Conservation (phyloP, 1,284 basidiomycete species). For the Sporisorium sorghi region DNA sequence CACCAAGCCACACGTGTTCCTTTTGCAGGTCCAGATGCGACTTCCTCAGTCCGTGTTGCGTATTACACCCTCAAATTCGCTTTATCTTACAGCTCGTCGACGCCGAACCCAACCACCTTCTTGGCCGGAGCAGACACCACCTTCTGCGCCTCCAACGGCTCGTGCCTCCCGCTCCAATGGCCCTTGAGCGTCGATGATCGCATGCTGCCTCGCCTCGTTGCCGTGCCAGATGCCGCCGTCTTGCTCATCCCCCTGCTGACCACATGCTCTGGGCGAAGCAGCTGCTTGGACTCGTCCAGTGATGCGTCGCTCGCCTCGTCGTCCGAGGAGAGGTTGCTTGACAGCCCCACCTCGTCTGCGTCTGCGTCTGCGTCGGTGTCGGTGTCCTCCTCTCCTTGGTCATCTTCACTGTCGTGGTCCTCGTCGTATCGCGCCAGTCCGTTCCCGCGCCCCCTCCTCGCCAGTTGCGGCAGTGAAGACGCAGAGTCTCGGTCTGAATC, state of each 20-base stretch:
- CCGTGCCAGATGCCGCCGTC: background rate
- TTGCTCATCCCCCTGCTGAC: background rate
- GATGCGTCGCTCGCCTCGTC: conserved; percentile 49
- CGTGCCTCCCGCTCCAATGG: conserved; percentile 24
- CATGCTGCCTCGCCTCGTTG: conserved; percentile 18
- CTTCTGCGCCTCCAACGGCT: conserved; percentile 23
- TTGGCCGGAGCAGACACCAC: conserved; percentile 27
- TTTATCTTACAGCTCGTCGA: conserved; percentile 27
- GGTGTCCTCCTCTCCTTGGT: conserved; percentile 20
- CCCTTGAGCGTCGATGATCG: conserved; percentile 45
- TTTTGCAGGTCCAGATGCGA: background rate
- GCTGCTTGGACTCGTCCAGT: conserved; percentile 25
- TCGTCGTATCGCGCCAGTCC: background rate
- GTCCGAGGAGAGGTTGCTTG: conserved; percentile 43
- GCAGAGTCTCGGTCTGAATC: conserved; percentile 21
- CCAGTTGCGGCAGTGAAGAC: background rate
- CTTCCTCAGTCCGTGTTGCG: background rate
- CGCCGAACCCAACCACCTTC: conserved; percentile 39
- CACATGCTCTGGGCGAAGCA: conserved; percentile 18
- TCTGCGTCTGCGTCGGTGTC: conserved; percentile 12
- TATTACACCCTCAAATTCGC: too few species aligned
- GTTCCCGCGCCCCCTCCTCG: background rate
- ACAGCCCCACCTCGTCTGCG: conserved; percentile 33
- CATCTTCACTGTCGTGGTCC: conserved; percentile 19
- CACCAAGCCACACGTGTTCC: too few species aligned